These are phyloP conservation scores for Gynostemma pentaphyllum DNA, from an alignment of 306 rosid species.

Conservation along the genomic window DNA sequence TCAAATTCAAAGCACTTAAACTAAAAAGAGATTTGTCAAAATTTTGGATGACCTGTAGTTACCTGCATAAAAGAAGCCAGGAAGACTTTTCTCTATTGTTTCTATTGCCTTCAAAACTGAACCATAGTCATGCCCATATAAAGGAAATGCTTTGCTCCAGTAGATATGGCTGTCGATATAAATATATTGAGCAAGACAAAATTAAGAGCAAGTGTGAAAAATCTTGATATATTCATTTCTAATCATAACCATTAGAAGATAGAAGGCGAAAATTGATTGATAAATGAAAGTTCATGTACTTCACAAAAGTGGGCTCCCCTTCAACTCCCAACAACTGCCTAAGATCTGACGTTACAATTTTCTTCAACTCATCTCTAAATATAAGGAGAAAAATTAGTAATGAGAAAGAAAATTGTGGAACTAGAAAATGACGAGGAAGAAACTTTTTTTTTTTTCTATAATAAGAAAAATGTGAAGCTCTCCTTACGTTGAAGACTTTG, in stretches of 20 bases:
- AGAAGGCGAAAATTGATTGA: conserved; percentile 3
- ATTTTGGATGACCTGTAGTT: conserved; percentile 10
- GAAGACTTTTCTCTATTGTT: conserved; percentile 72
- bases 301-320: conserved; percentile 73
- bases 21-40: neutral
- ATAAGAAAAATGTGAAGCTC: conserved; percentile 8
- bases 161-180: conserved; percentile 59
- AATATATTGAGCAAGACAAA: conserved; percentile 13
- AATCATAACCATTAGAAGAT: neutral
- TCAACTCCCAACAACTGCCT: conserved; percentile 77
- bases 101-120: conserved; percentile 78
- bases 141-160: conserved; percentile 91
- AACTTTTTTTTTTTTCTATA: neutral
- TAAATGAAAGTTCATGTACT: conserved; percentile 32
- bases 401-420: neutral
- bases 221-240: neutral
- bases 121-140: conserved; percentile 64
- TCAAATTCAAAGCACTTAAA: neutral
- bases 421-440: neutral
- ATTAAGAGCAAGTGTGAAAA: conserved; percentile 1
- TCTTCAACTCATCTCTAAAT: conserved; percentile 58
- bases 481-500: conserved; percentile 64
- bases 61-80: conserved; percentile 91
- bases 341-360: conserved; percentile 71
- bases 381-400: conserved; percentile 12